Base-by-base conservation (phyloP, 805 yeast genomes). In the Sporopachydermia quercuum region DNA sequence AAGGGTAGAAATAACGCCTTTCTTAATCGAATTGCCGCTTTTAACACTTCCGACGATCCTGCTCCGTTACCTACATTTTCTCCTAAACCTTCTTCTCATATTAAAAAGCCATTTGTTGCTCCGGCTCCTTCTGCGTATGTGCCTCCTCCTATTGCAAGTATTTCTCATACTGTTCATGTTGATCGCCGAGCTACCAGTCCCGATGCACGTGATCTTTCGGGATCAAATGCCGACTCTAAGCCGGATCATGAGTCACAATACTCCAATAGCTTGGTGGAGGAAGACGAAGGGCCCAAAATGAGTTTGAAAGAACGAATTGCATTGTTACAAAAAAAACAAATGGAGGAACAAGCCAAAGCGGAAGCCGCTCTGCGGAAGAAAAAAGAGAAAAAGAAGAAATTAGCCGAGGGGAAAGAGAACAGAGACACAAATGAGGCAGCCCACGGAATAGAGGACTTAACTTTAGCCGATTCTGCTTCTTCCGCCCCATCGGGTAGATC, bases 281-380 rank as follows among this genome's bases (percentile, higher is more conserved):
- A 71, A 42, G 72, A 65, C 18, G 78, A 68, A 19, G 72, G 68
- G 23, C 95, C 95, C 5, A 76, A 81, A 48, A 59, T 86, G 63
- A 78, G 93, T 42, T 63, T 89, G 49, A 80, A 80, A 53, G 96
- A 91, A 49, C 70, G 97, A 47, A 85, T 89, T 53, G 84, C 85
- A 3, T 51, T 83, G 51, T 64, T 89, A 39, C 94, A 87, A 55
- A 73, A 83, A 51, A 76, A 77, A 43, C 95, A 84, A 53, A 73
- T 71, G 43, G 81, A 80, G 51, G 93, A 84, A 49, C 82, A 78
- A 15, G 89, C 78, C 44, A 63, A 74, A 42, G 51, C 49, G 2
- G 87, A 74, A 46, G 78, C 75, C 3, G 73, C 78, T 4, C 47
- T 68, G 51, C 33, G 18, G 18, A 69, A 66, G 48, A 70, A 68